A percentile compares a stretch with the other conserved stretches of the same genome.
phyloP scores from a whole-genome alignment of 345 rosid species.

The Melaleuca quinquenervia region DNA sequence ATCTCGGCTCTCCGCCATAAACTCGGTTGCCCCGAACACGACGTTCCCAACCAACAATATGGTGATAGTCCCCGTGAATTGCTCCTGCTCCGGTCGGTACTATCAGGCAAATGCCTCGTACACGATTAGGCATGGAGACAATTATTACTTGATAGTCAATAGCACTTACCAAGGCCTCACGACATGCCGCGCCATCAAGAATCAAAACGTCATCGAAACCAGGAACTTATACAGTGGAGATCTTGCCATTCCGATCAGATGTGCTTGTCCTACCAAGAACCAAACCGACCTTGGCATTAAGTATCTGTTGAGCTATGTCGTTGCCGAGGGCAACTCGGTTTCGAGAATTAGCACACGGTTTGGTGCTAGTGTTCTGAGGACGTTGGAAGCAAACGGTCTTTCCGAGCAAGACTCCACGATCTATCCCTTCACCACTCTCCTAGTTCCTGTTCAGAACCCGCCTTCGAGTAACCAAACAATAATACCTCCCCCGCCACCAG shows the following conservation, averaged over 20 bases:
- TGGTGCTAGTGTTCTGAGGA: constrained; percentile 14
- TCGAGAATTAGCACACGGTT: constrained; percentile 22
- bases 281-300: constrained; percentile 20
- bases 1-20: constrained; percentile 13
- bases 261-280: constrained; percentile 60
- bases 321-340: constrained; percentile 17
- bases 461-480: constrained; percentile 24
- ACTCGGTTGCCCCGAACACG: constrained; percentile 9
- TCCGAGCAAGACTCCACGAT: constrained; percentile 4
- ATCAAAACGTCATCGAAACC: constrained; percentile 12
- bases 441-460: constrained; percentile 33
- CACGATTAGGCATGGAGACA: neutral
- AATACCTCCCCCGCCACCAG: constrained; percentile 11
- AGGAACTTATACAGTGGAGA: constrained; percentile 4
- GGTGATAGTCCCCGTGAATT: constrained; percentile 26
- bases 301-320: constrained; percentile 34
- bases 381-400: constrained; percentile 29
- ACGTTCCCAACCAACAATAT: constrained; percentile 13
- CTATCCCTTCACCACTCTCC: constrained; percentile 40
- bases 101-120: constrained; percentile 32
- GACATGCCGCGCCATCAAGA: constrained; percentile 13
- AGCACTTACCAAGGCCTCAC: constrained; percentile 22
- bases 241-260: constrained; percentile 18
- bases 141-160: constrained; percentile 14
- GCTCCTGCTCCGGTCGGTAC: constrained; percentile 26